phyloP scores from a whole-genome alignment of 441 rosid genomes.

The Pelargonium cotyledonis region DNA sequence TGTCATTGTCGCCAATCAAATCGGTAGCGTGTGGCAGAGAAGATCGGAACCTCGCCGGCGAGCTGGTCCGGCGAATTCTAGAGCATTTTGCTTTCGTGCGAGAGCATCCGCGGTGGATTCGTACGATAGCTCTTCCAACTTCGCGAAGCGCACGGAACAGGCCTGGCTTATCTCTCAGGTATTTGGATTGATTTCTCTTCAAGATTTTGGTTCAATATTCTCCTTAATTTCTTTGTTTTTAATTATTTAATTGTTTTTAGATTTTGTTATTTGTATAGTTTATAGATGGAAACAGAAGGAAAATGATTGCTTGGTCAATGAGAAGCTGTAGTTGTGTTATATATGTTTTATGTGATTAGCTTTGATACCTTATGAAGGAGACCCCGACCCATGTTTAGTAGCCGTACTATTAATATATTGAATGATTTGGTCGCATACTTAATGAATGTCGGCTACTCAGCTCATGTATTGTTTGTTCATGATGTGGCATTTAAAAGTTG shows the following conservation, averaged over 20 bases:
- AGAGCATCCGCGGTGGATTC: slow-evolving; percentile 71
- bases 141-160: slow-evolving; percentile 69
- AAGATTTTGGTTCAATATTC: not conserved
- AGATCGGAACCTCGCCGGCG: slow-evolving; percentile 14
- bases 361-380: too few relatives aligned
- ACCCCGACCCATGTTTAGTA: too few relatives aligned
- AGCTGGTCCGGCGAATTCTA: not conserved
- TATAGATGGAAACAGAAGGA: slow-evolving; percentile 19
- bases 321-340: too few relatives aligned
- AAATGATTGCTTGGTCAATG: slow-evolving; percentile 56
- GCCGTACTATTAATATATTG: too few relatives aligned
- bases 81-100: slow-evolving; percentile 17
- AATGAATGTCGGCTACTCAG: too few relatives aligned
- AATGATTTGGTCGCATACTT: too few relatives aligned
- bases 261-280: too few relatives aligned
- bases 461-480: too few relatives aligned
- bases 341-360: too few relatives aligned
- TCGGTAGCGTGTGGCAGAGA: slow-evolving; percentile 13
- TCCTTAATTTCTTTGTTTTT: too few relatives aligned
- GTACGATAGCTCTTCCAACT: slow-evolving; percentile 58
- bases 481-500: too few relatives aligned
- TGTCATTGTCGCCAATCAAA: slow-evolving; percentile 17
- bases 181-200: not conserved
- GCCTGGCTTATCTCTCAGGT: slow-evolving; percentile 89
- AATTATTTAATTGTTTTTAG: not conserved